Evolutionary conservation across 1,284 basidiomycete genomes (phyloP), one percentile per base, ranked within the genome.

Genomic region (Ustilago hordei): DNA sequence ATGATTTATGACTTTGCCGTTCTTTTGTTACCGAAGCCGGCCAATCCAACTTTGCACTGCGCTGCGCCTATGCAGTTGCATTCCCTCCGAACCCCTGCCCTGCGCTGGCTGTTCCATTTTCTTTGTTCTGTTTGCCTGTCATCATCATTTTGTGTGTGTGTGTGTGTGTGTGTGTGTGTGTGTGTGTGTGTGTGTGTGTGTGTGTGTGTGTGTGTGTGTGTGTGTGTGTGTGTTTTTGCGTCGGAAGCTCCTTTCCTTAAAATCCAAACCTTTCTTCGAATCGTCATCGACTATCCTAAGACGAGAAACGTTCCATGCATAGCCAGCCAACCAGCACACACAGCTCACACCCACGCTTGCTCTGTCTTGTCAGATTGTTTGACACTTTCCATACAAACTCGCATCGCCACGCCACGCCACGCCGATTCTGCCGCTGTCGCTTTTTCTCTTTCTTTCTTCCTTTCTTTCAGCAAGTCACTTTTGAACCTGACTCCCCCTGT

Each of bases 211-310:
- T 39, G 38, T 39, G 23, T n/a, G 19, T 19, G 19, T n/a, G n/a
- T n/a, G n/a, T n/a, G n/a, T n/a, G n/a, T n/a, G n/a, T n/a, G n/a
- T 39, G 23, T n/a, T 28, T 50, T 50, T 50, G 48, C 48, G 48
- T 19, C 48, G 28, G 48, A 50, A 50, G 48, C 48, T 50, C 8
- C 13, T 31, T 50, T 32, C 48, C 48, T 31, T 50, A 50, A 50
- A 34, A 50, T 28, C 28, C 48, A 50, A 50, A 50, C 48, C 28
- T 12, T 50, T 4, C 31, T 15, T 19, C 3, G 43, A 50, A 31
- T 50, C 5, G 48, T 34, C 28, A 50, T 50, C 23, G 28, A 31
- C 23, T 28, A 28, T 28, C 23, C 6, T 19, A 5, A 8, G n/a
- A 31, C 8, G 13, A 50, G 43, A 31, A 3, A 7, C 48, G 4